Evolutionary conservation across 768 basidiomycete species (phyloP).

Genomic region (Cyathus striatus): DNA sequence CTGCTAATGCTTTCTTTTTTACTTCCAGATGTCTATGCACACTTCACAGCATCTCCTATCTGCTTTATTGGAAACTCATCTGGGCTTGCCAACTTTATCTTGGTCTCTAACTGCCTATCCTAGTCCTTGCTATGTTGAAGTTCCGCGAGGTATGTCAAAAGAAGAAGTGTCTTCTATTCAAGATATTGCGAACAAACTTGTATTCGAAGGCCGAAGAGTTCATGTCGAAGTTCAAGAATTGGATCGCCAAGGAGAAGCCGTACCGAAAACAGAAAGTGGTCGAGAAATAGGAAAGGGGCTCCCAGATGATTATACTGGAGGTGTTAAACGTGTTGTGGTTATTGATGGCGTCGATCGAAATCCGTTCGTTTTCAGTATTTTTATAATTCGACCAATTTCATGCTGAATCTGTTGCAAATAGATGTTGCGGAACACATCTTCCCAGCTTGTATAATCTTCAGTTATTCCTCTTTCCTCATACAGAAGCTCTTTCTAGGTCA

Average conservation of each 20-base stretch:
- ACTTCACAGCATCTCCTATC: slow-evolving; percentile 83
- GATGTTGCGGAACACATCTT: slow-evolving; percentile 82
- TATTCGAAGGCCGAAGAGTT: slow-evolving; percentile 63
- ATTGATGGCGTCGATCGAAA: slow-evolving; percentile 82
- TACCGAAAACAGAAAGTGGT: slow-evolving; percentile 36
- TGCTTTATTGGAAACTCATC: slow-evolving; percentile 63
- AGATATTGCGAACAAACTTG: slow-evolving; percentile 57
- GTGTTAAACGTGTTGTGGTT: slow-evolving; percentile 71
- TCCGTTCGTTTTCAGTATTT: slow-evolving; percentile 35
- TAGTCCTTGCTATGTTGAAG: slow-evolving; percentile 70
- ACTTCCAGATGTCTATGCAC: slow-evolving; percentile 70
- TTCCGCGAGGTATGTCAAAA: slow-evolving; percentile 59
- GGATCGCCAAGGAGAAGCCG: slow-evolving; percentile 27
- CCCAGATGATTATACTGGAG: slow-evolving; percentile 71
- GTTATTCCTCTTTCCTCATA: slow-evolving; percentile 66
- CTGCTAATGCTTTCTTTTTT: slow-evolving; percentile 2
- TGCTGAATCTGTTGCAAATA: slow-evolving; percentile 16
- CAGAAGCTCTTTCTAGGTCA: slow-evolving; percentile 59
- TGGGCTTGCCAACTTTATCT: slow-evolving; percentile 66
- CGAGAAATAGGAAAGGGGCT: slow-evolving; percentile 54
- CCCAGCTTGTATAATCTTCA: slow-evolving; percentile 72
- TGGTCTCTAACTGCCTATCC: slow-evolving; percentile 77
- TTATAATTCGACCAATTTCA: no score
- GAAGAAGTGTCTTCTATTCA: slow-evolving; percentile 64
- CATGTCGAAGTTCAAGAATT: slow-evolving; percentile 75